These are phyloP conservation scores for Tetrapisispora nanseiensis DNA, from an alignment of 805 yeast species.

Conservation along the genomic window DNA sequence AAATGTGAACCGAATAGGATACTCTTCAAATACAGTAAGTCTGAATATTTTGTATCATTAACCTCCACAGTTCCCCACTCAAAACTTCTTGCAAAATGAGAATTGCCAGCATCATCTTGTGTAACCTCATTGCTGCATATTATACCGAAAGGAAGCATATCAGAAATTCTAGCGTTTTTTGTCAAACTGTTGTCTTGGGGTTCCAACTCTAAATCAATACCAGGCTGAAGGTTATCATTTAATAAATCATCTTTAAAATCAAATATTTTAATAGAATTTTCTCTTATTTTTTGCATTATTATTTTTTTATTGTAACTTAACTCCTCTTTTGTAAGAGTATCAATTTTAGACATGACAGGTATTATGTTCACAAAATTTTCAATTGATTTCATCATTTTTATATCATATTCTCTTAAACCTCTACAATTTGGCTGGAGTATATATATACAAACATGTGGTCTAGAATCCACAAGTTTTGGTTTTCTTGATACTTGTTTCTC, in stretches of 20 bases:
- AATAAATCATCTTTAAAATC: conserved; percentile 56
- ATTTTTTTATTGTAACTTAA: conserved; percentile 42
- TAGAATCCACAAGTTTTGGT: conserved; percentile 60
- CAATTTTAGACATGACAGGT: conserved; percentile 77
- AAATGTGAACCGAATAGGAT: conserved; percentile 69
- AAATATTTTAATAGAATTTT: conserved; percentile 50
- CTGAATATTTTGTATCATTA: conserved; percentile 52
- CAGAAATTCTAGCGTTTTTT: conserved; percentile 17
- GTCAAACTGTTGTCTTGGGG: not conserved
- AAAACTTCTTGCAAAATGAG: conserved; percentile 44
- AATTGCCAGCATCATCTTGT: conserved; percentile 11
- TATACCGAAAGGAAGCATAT: conserved; percentile 52
- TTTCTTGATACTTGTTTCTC: conserved; percentile 66
- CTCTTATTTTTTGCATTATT: conserved; percentile 44
- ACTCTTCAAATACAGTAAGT: conserved; percentile 60
- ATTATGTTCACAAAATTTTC: conserved; percentile 70
- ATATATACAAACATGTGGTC: conserved; percentile 72
- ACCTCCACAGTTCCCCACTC: conserved; percentile 61
- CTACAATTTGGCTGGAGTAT: conserved; percentile 56
- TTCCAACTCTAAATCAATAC: conserved; percentile 14
- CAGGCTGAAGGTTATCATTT: conserved; percentile 10
- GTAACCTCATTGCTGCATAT: conserved; percentile 41
- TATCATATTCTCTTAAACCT: conserved; percentile 40
- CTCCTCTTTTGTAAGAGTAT: conserved; percentile 63
- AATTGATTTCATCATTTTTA: conserved; percentile 57